Percentiles rank a stretch among this genome's conserved stretches.
Evolutionary conservation across 2,329 filamentous ascomycete species (phyloP).

Genomic region (Pezicula carpinea): DNA sequence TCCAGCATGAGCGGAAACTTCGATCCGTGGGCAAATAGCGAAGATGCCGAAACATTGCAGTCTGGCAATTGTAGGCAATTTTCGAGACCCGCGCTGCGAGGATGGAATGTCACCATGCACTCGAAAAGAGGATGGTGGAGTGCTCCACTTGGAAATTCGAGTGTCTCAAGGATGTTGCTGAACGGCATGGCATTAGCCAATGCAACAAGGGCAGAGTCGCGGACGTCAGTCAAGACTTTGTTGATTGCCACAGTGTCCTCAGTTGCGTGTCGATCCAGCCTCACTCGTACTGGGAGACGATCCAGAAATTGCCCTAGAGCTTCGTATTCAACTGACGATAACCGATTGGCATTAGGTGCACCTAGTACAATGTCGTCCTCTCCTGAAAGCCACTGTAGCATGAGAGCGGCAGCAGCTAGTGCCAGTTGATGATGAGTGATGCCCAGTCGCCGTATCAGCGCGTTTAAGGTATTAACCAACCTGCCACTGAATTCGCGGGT

Average conservation of each 20-base stretch:
- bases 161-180: not conserved
- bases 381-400: not conserved
- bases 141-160: not conserved
- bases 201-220: no score
- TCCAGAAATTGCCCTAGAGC: no score
- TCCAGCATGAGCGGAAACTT: not conserved
- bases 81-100: not conserved
- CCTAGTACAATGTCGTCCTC: no score
- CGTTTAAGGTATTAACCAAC: not conserved
- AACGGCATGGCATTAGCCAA: no score
- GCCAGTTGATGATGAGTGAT: not conserved
- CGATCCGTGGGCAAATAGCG: not conserved
- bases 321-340: no score
- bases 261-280: no score
- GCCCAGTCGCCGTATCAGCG: not conserved
- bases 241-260: no score
- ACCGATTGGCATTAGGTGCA: no score
- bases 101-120: conserved; percentile 16
- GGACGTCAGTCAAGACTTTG: no score
- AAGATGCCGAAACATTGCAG: not conserved
- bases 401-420: not conserved
- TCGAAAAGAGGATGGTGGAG: conserved; percentile 17
- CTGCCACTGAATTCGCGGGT: not conserved
- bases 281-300: no score
- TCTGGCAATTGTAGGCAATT: not conserved